phyloP scores from a whole-genome alignment of 1,284 basidiomycete species.

The Trichosporon coremiiforme region DNA sequence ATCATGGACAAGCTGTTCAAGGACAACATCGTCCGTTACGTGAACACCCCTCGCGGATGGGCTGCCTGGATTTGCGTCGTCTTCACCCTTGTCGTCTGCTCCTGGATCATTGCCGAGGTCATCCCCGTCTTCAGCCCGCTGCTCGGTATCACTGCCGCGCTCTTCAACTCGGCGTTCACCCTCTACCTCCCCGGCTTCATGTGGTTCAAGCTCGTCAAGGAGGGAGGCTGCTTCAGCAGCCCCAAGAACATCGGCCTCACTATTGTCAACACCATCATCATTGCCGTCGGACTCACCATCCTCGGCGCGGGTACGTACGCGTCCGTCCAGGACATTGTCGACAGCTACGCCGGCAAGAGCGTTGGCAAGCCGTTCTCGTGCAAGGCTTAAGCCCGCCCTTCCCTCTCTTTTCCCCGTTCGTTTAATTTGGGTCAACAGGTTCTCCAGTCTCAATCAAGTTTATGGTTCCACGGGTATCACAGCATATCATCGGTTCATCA shows the following conservation, averaged over 20 bases:
- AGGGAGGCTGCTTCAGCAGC: conserved; percentile 26
- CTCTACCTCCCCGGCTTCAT: conserved; percentile 30
- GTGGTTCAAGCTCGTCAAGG: conserved; percentile 31
- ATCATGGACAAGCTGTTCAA: conserved; percentile 26
- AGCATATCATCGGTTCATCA: not conserved
- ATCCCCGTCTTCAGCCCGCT: conserved; percentile 49
- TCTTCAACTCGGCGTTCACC: conserved; percentile 33
- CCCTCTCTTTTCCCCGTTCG: not conserved
- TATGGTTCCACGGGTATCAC: not conserved
- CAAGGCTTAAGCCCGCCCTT: not conserved
- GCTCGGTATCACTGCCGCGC: conserved; percentile 42
- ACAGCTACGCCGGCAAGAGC: conserved; percentile 22
- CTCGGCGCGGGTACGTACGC: conserved; percentile 28
- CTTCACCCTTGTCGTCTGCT: conserved; percentile 17
- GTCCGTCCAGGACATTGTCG: conserved; percentile 23
- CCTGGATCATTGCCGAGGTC: conserved; percentile 33
- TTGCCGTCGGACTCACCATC: conserved; percentile 28
- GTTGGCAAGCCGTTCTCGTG: conserved; percentile 29
- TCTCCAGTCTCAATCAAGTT: not conserved
- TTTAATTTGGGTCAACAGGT: not conserved
- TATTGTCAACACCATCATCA: conserved; percentile 22
- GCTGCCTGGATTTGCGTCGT: conserved; percentile 59
- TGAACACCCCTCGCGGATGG: conserved; percentile 49
- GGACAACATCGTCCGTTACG: conserved; percentile 37
- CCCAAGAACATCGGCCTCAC: conserved; percentile 24